A percentile compares a stretch with the other conserved stretches of the same genome.
These are phyloP conservation scores for Aspergillus nidulans DNA, from an alignment of 495 filamentous ascomycete genomes.

Conservation along the genomic window DNA sequence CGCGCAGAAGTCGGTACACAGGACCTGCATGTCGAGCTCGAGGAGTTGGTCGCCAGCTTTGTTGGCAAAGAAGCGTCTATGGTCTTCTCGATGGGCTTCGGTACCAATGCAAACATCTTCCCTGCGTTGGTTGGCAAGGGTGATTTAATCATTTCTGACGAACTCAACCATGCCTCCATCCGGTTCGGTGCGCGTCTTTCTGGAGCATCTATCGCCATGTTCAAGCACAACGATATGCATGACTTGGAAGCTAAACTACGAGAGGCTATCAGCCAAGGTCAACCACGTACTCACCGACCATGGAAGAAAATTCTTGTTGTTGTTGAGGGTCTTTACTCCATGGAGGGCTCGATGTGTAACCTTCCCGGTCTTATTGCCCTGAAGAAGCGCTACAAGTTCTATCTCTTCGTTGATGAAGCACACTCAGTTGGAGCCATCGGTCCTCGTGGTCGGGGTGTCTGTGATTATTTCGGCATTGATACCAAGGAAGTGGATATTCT, in stretches of 20 bases:
- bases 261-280: conserved; percentile 90
- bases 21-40: conserved; percentile 83
- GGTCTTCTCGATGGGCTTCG: conserved; percentile 98
- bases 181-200: conserved; percentile 91
- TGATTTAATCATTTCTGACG: conserved; percentile 89
- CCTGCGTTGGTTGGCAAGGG: conserved; percentile 88
- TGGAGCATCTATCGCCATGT: conserved; percentile 88
- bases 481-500: conserved; percentile 86
- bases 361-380: conserved; percentile 79
- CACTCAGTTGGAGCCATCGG: conserved; percentile 95
- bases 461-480: conserved; percentile 93
- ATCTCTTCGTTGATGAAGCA: conserved; percentile 92
- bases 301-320: conserved; percentile 99
- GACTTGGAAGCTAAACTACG: conserved; percentile 80
- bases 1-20: conserved; percentile 81
- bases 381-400: conserved; percentile 94
- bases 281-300: conserved; percentile 91
- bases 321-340: conserved; percentile 95
- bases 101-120: conserved; percentile 88
- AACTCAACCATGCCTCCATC: conserved; percentile 96
- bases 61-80: conserved; percentile 91
- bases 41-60: conserved; percentile 82
- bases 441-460: conserved; percentile 83
- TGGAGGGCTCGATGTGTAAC: conserved; percentile 98
- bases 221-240: conserved; percentile 94